Percentiles rank a stretch among this genome's conserved stretches.
Conservation (phyloP, 2,329 filamentous ascomycete species). For the Fragosphaeria purpurea region DNA sequence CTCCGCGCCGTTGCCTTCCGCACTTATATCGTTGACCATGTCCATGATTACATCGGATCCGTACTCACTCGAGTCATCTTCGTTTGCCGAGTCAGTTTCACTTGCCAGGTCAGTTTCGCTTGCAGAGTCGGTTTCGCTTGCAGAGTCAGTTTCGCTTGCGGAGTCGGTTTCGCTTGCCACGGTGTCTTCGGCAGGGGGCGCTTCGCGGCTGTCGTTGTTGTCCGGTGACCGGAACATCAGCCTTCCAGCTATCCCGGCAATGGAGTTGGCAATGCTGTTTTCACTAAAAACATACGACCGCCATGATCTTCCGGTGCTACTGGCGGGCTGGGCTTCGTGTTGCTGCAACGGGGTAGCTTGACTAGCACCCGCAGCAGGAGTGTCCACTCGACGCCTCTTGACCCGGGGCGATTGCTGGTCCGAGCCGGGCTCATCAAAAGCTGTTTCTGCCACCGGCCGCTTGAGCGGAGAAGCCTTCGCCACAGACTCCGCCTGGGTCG, state of each 20-base stretch:
- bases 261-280: slow-evolving; percentile 8
- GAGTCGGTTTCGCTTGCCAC: slow-evolving; percentile 4
- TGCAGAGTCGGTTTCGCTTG: not conserved
- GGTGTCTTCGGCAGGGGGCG: not conserved
- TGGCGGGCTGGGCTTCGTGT: not conserved
- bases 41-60: slow-evolving; percentile 9
- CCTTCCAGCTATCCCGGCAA: slow-evolving; percentile 9
- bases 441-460: not conserved
- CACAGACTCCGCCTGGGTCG: not conserved
- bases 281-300: slow-evolving; percentile 9
- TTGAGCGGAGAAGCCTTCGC: not conserved
- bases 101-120: not conserved
- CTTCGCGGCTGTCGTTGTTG: not conserved
- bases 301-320: slow-evolving; percentile 6
- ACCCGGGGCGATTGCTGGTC: not conserved
- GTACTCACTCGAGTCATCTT: slow-evolving; percentile 7
- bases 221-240: slow-evolving; percentile 4
- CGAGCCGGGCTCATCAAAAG: not conserved
- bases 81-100: slow-evolving; percentile 3
- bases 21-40: slow-evolving; percentile 9
- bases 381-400: not conserved
- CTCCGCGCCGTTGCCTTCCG: slow-evolving; percentile 5
- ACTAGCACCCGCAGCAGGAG: not conserved
- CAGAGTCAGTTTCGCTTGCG: slow-evolving; percentile 2
- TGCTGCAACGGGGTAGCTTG: not conserved